Conservation (phyloP, 179 eudicot genomes). For the Pouteria campechiana region DNA sequence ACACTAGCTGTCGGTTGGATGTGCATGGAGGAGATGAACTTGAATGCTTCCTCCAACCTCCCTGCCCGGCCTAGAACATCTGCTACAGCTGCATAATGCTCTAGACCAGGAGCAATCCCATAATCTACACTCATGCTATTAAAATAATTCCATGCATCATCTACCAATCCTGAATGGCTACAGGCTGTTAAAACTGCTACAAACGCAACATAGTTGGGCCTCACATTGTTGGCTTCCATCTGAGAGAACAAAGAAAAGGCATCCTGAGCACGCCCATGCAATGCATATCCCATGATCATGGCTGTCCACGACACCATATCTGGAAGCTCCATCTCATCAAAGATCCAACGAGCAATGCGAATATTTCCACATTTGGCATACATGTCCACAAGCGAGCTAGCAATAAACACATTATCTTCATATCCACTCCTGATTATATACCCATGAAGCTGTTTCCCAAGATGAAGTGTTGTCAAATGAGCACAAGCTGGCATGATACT, state of each 20-base stretch:
- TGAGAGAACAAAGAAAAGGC: slow-evolving; percentile 45
- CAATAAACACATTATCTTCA: slow-evolving; percentile 54
- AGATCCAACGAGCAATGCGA: slow-evolving; percentile 40
- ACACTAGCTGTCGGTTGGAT: slow-evolving; percentile 25
- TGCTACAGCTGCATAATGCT: slow-evolving; percentile 68
- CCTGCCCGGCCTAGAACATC: slow-evolving; percentile 90
- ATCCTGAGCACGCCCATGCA: slow-evolving; percentile 56
- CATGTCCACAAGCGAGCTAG: slow-evolving; percentile 84
- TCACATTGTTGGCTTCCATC: slow-evolving; percentile 44
- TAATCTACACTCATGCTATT: slow-evolving; percentile 37
- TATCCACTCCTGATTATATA: slow-evolving; percentile 39
- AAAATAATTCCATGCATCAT: slow-evolving; percentile 50
- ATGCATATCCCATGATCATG: slow-evolving; percentile 85
- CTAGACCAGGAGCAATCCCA: slow-evolving; percentile 46
- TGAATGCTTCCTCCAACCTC: slow-evolving; percentile 62
- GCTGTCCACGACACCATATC: slow-evolving; percentile 78
- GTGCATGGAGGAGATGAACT: slow-evolving; percentile 37
- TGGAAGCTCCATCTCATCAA: slow-evolving; percentile 36
- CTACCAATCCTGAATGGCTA: slow-evolving; percentile 69
- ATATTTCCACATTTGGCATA: slow-evolving; percentile 84
- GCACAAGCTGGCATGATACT: slow-evolving; percentile 85
- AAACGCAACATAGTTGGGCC: slow-evolving; percentile 54
- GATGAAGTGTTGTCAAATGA: slow-evolving; percentile 46
- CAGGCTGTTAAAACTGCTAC: slow-evolving; percentile 81
- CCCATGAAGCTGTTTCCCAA: slow-evolving; percentile 79